Percentiles rank a stretch among this genome's conserved stretches.
These are phyloP conservation scores for Trichosporon sp. DNA, from an alignment of 1,284 basidiomycete genomes.

Conservation along the genomic window DNA sequence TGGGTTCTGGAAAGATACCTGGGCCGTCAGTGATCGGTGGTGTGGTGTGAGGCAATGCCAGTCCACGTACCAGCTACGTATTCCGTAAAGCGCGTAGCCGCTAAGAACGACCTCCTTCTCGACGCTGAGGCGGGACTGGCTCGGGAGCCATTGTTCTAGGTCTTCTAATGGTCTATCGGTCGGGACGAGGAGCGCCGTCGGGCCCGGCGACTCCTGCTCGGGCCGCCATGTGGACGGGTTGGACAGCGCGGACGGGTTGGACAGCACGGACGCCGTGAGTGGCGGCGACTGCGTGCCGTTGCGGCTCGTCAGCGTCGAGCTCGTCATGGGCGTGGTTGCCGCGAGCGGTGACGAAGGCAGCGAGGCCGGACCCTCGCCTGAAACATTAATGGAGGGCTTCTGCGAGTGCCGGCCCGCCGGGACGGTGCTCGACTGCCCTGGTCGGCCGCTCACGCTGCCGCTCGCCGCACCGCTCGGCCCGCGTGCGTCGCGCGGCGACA, in stretches of 20 bases:
- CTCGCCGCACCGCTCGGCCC: not conserved
- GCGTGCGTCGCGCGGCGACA: not conserved
- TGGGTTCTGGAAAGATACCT: constrained; percentile 44
- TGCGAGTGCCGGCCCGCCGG: not conserved
- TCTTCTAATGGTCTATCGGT: constrained; percentile 40
- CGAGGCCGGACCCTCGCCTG: not conserved
- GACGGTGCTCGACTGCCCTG: not conserved
- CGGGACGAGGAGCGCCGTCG: constrained; percentile 31
- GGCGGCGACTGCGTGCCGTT: not conserved
- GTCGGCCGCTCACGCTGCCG: not conserved
- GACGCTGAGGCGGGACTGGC: constrained; percentile 33
- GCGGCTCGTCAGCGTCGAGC: not conserved
- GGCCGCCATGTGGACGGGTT: not conserved
- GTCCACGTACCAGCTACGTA: constrained; percentile 38
- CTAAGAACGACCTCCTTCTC: constrained; percentile 35
- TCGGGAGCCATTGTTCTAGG: constrained; percentile 39
- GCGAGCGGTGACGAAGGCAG: not conserved
- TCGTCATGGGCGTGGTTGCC: not conserved
- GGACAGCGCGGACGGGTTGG: not conserved
- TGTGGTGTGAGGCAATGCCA: not conserved
- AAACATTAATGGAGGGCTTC: not conserved
- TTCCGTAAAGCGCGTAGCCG: constrained; percentile 41
- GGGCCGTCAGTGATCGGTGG: constrained; percentile 8
- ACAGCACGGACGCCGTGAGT: not conserved
- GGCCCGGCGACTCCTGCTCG: constrained; percentile 4